phyloP scores from a whole-genome alignment of 2,329 filamentous ascomycete species.

The Ilyonectria robusta region DNA sequence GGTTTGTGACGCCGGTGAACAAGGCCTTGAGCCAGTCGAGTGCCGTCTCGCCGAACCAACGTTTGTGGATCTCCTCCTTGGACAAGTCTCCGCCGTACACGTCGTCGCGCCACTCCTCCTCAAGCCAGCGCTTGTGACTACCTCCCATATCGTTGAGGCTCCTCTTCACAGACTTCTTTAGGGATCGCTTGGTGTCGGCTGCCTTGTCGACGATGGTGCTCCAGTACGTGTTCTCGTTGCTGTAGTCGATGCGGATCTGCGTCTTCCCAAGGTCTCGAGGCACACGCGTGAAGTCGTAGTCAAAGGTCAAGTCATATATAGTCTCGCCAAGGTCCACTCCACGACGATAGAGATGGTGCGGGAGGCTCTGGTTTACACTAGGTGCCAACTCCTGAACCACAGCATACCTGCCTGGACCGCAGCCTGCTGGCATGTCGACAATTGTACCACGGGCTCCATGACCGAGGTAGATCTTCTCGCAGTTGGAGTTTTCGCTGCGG shows the following conservation, averaged over 20 bases:
- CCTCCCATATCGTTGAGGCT: constrained; percentile 47
- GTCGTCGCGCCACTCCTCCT: constrained; percentile 56
- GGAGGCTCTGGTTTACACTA: constrained; percentile 8
- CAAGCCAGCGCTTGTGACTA: constrained; percentile 55
- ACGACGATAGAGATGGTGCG: neutral
- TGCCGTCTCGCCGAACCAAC: constrained; percentile 53
- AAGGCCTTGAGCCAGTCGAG: constrained; percentile 48
- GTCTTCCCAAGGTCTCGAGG: constrained; percentile 50
- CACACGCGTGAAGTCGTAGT: constrained; percentile 56
- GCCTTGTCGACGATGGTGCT: constrained; percentile 46
- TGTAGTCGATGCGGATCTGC: constrained; percentile 57
- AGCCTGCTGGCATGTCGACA: constrained; percentile 57
- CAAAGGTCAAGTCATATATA: constrained; percentile 57
- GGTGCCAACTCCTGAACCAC: constrained; percentile 51
- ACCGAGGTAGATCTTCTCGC: constrained; percentile 54
- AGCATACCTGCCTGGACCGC: constrained; percentile 57
- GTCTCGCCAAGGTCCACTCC: constrained; percentile 1
- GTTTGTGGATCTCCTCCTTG: constrained; percentile 51
- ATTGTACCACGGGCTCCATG: constrained; percentile 56
- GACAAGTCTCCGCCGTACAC: constrained; percentile 46
- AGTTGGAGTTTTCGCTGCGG: constrained; percentile 52
- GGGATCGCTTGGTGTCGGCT: constrained; percentile 14
- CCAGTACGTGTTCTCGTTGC: constrained; percentile 56
- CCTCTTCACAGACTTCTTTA: constrained; percentile 39
- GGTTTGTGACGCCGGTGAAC: constrained; percentile 37